These are phyloP conservation scores for Psidium guajava DNA, from an alignment of 345 rosid genomes.

Conservation along the genomic window DNA sequence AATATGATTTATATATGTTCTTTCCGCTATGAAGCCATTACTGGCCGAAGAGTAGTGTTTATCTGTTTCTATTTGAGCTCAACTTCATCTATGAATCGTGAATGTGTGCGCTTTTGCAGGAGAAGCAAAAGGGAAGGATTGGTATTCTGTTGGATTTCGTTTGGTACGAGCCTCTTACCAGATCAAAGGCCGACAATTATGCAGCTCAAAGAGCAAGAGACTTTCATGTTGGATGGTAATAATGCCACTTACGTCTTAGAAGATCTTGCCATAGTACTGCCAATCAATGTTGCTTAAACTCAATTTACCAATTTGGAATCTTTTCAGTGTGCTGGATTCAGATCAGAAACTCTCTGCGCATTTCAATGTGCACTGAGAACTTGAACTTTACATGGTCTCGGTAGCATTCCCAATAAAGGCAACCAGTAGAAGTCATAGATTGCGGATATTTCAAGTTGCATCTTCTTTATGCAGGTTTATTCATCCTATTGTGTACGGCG, in stretches of 20 bases:
- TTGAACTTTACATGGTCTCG: background rate
- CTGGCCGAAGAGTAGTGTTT: background rate
- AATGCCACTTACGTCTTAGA: background rate
- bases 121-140: conserved; percentile 75
- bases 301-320: background rate
- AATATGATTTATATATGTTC: background rate
- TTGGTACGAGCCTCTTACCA: conserved; percentile 94
- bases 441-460: background rate
- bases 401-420: background rate
- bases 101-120: conserved; percentile 17
- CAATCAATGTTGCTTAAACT: background rate
- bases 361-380: background rate
- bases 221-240: conserved; percentile 93
- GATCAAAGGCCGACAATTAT: conserved; percentile 57
- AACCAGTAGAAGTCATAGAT: background rate
- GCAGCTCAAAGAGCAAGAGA: conserved; percentile 98
- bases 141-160: conserved; percentile 88
- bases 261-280: background rate
- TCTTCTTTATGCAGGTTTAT: conserved; percentile 44
- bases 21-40: background rate
- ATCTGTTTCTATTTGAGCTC: background rate
- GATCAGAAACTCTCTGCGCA: background rate
- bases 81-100: background rate
- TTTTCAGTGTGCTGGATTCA: background rate
- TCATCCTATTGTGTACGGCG: conserved; percentile 86